A percentile compares a stretch with the other conserved stretches of the same genome.
Conservation (phyloP, 176 grass and related monocot species). For the Melocanna baccifera region DNA sequence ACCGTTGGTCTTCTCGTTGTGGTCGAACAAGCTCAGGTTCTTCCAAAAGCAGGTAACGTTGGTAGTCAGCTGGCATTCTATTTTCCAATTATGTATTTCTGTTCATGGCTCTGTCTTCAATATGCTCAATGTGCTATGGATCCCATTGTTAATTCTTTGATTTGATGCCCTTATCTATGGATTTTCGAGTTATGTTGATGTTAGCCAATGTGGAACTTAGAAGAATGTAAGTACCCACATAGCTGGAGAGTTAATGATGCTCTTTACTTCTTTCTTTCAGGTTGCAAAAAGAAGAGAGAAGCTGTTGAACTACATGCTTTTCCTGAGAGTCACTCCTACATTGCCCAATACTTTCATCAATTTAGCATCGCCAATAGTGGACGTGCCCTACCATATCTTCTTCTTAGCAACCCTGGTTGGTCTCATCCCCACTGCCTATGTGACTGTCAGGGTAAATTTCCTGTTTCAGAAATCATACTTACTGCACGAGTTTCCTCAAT, state of each 20-base stretch:
- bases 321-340: conserved; percentile 91
- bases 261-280: conserved; percentile 40
- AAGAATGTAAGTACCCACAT: neutral
- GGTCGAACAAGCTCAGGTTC: conserved; percentile 91
- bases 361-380: conserved; percentile 92
- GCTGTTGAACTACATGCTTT: conserved; percentile 57
- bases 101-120: neutral
- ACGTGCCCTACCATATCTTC: conserved; percentile 94
- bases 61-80: neutral
- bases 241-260: neutral
- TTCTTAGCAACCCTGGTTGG: conserved; percentile 78
- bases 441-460: conserved; percentile 77
- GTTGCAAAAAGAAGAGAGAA: conserved; percentile 1
- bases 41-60: conserved; percentile 80
- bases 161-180: neutral
- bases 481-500: neutral
- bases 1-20: conserved; percentile 76
- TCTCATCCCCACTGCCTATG: conserved; percentile 81
- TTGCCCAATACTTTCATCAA: conserved; percentile 99
- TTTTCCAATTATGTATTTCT: neutral
- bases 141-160: neutral
- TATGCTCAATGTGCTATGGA: neutral
- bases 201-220: neutral
- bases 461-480: neutral
- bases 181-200: neutral